Percentiles rank a stretch among this genome's conserved stretches.
These are phyloP conservation scores for Plasmodium vivax DNA, from an alignment of 169 alveolate genomes.

Conservation along the genomic window DNA sequence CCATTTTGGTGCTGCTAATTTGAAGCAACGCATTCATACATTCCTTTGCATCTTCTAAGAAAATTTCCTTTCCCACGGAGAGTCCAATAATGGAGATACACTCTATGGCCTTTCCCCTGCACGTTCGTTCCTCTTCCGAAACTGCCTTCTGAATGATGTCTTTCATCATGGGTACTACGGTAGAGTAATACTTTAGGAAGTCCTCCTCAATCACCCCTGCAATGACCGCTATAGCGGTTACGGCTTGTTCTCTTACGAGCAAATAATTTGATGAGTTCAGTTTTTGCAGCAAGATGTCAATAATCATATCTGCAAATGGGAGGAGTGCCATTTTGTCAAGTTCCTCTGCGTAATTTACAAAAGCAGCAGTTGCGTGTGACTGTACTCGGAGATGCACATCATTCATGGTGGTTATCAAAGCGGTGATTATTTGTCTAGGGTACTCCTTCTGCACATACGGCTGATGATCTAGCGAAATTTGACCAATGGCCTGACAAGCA, in stretches of 20 bases:
- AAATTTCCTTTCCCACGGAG: slow-evolving; percentile 87
- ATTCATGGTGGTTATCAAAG: slow-evolving; percentile 87
- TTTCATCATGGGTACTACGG: slow-evolving; percentile 89
- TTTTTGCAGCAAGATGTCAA: slow-evolving; percentile 85
- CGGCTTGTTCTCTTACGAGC: slow-evolving; percentile 90
- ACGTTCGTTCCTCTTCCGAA: slow-evolving; percentile 87
- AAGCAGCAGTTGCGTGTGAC: slow-evolving; percentile 93
- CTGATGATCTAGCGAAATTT: slow-evolving; percentile 91
- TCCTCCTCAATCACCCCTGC: slow-evolving; percentile 94
- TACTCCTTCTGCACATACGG: slow-evolving; percentile 90
- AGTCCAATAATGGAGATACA: slow-evolving; percentile 92
- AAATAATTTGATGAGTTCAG: slow-evolving; percentile 78
- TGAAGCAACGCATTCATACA: slow-evolving; percentile 88
- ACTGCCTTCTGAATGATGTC: slow-evolving; percentile 83
- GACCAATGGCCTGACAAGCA: slow-evolving; percentile 94
- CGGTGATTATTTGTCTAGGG: slow-evolving; percentile 83
- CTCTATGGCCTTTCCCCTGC: slow-evolving; percentile 92
- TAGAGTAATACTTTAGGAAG: slow-evolving; percentile 87
- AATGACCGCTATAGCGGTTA: slow-evolving; percentile 91
- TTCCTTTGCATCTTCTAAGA: slow-evolving; percentile 87
- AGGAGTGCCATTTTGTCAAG: slow-evolving; percentile 86
- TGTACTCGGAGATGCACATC: slow-evolving; percentile 89
- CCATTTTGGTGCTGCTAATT: slow-evolving; percentile 84
- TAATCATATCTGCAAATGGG: slow-evolving; percentile 86
- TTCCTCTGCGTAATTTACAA: slow-evolving; percentile 92